Conservation (phyloP, 2,329 filamentous ascomycete species). For the Fusarium miscanthi region DNA sequence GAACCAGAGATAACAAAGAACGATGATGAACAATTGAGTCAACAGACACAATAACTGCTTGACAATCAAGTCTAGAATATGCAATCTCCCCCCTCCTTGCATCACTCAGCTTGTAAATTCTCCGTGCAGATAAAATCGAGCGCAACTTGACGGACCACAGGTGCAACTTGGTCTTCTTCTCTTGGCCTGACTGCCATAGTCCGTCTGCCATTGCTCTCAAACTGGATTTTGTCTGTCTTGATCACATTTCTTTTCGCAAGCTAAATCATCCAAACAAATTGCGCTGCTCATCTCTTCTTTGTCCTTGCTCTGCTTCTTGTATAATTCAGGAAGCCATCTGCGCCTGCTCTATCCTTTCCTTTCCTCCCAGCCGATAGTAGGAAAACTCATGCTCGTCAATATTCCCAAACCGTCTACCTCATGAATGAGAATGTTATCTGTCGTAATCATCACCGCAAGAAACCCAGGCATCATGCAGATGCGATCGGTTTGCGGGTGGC, state of each 20-base stretch:
- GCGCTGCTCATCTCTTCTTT: slow-evolving; percentile 22
- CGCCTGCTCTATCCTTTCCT: slow-evolving; percentile 28
- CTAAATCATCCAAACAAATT: slow-evolving; percentile 11
- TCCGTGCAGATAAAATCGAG: background rate
- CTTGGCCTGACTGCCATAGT: slow-evolving; percentile 11
- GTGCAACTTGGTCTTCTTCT: background rate
- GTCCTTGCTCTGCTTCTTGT: slow-evolving; percentile 20
- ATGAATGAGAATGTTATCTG: slow-evolving; percentile 39
- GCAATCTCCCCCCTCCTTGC: slow-evolving; percentile 9
- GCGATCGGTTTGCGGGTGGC: slow-evolving; percentile 8
- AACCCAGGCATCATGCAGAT: slow-evolving; percentile 2
- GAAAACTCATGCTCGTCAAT: slow-evolving; percentile 27
- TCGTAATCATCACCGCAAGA: slow-evolving; percentile 42
- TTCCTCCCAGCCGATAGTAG: slow-evolving; percentile 18
- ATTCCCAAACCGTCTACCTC: slow-evolving; percentile 30
- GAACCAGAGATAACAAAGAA: slow-evolving; percentile 21
- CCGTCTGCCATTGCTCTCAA: slow-evolving; percentile 19
- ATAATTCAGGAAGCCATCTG: slow-evolving; percentile 36
- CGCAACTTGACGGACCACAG: background rate
- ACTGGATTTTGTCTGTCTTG: slow-evolving; percentile 15
- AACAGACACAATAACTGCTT: slow-evolving; percentile 20
- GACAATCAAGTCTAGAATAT: slow-evolving; percentile 38
- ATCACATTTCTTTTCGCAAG: slow-evolving; percentile 17
- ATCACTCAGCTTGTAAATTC: slow-evolving; percentile 25
- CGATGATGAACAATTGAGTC: slow-evolving; percentile 26